Conservation (phyloP, 2,329 filamentous ascomycete species). For the Pseudocercospora macadamiae region DNA sequence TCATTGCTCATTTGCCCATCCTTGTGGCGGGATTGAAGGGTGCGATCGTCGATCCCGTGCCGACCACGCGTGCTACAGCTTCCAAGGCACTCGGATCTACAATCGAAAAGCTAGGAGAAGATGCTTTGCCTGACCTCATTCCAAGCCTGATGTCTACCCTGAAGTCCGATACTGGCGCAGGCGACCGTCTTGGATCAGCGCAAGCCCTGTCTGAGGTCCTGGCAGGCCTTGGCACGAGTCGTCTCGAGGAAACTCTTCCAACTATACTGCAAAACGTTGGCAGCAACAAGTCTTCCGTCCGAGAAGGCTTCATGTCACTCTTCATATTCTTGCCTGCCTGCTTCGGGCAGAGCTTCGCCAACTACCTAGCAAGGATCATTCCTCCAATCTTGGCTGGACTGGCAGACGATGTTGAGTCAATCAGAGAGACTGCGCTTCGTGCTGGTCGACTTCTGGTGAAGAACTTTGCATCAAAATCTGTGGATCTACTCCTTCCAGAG, state of each 20-base stretch:
- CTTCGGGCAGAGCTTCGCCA: constrained; percentile 97
- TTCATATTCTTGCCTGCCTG: constrained; percentile 99
- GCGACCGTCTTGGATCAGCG: constrained; percentile 91
- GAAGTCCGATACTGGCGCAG: constrained; percentile 94
- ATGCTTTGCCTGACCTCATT: constrained; percentile 94
- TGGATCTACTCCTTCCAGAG: constrained; percentile 91
- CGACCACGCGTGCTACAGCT: constrained; percentile 91
- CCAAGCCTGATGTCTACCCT: constrained; percentile 96
- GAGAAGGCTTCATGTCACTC: constrained; percentile 98
- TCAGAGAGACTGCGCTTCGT: constrained; percentile 92
- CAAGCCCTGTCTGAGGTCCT: constrained; percentile 96
- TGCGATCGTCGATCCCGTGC: constrained; percentile 92
- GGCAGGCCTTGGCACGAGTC: constrained; percentile 86
- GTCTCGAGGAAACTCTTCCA: constrained; percentile 92
- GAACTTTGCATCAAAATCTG: constrained; percentile 94
- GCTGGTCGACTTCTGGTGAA: constrained; percentile 94
- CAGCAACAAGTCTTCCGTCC: constrained; percentile 84
- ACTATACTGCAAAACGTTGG: constrained; percentile 96
- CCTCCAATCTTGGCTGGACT: constrained; percentile 91
- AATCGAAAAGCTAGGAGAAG: constrained; percentile 97
- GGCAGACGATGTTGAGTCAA: constrained; percentile 94
- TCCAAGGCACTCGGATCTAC: constrained; percentile 94
- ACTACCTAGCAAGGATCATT: constrained; percentile 93
- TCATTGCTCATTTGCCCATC: constrained; percentile 86
- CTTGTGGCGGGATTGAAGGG: constrained; percentile 86